Evolutionary conservation across 148 eudicot genomes (phyloP), one percentile per base, ranked within the genome.

Genomic region (Chenopodium album): DNA sequence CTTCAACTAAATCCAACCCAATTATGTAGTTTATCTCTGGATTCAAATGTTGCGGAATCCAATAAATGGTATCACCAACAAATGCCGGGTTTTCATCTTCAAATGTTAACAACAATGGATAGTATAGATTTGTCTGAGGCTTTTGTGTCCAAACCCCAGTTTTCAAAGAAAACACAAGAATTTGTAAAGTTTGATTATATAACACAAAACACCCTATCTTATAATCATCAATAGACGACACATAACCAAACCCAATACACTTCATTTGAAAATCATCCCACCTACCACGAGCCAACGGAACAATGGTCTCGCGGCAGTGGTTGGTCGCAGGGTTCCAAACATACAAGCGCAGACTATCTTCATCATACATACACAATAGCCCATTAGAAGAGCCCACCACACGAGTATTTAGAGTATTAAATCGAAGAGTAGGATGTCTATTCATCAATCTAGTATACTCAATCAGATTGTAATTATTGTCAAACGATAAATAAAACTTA

Each of bases 331-430:
- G 82, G 59, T 80, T 80, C 82, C 82, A 80, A 37, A 79, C 32
- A 31, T 14, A 71, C 7, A 59, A 29, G 20, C 17, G 8, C 7
- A 1, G 14, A 60, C 28, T 11, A 2, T 50, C 34, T 69, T 63
- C 59, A 41, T 71, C 22, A 44, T 80, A 75, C 44, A 80, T 19
- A 34, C 82, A 80, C 44, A 80, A 22, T 9, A 80, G 28, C 8
- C 82, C 82, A 71, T 80, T 23, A 71, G 54, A 59, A 41, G 76
- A 80, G 16, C 82, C 82, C 20, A 72, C 59, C 41, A 80, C 70
- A 13, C 12, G 5, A 7, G 22, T 59, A 59, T 19, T 3, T 59
- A 2, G 63, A 13, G 20, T 19, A 2, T 50, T 13, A 50, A 13
- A 13, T 9, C 14, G 12, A 50, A 50, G 2, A 2, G 54, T 11